Conservation (phyloP, 108 stramenopile species). For the Stephanodiscus triporus region DNA sequence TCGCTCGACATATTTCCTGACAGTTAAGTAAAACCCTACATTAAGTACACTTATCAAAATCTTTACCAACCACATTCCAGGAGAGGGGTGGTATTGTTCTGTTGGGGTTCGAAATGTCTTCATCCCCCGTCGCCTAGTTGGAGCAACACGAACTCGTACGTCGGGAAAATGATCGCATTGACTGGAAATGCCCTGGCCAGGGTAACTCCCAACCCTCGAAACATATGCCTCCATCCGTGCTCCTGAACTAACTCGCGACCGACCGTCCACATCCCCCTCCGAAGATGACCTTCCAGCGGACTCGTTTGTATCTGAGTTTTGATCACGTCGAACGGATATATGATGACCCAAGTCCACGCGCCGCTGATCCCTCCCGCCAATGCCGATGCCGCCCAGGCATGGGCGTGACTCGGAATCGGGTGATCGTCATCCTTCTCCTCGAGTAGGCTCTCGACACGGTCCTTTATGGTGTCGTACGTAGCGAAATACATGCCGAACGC, state of each 20-base stretch:
- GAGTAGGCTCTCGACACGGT: conserved; percentile 43
- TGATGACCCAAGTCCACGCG: conserved; percentile 81
- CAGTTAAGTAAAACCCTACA: too few relatives aligned
- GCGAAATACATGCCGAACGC: conserved; percentile 93
- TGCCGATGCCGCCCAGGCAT: conserved; percentile 75
- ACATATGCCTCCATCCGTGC: conserved; percentile 71
- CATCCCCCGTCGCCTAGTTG: conserved; percentile 41
- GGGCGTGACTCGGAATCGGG: conserved; percentile 46
- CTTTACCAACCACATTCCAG: not conserved
- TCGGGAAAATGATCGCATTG: conserved; percentile 92
- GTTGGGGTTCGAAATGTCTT: not conserved
- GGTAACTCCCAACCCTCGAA: conserved; percentile 88
- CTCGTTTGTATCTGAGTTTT: conserved; percentile 87
- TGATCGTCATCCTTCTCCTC: conserved; percentile 42
- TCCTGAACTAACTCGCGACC: conserved; percentile 56
- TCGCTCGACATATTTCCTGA: too few relatives aligned
- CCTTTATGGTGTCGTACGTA: conserved; percentile 80
- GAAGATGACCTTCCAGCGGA: conserved; percentile 49
- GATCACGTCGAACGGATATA: conserved; percentile 93
- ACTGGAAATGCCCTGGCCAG: conserved; percentile 92
- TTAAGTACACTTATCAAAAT: too few relatives aligned
- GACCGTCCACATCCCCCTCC: conserved; percentile 52
- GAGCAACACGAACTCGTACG: conserved; percentile 81
- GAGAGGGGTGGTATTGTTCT: not conserved
- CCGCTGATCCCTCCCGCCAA: conserved; percentile 91